phyloP scores from a whole-genome alignment of 768 basidiomycete genomes.

The Mycena leptocephala region DNA sequence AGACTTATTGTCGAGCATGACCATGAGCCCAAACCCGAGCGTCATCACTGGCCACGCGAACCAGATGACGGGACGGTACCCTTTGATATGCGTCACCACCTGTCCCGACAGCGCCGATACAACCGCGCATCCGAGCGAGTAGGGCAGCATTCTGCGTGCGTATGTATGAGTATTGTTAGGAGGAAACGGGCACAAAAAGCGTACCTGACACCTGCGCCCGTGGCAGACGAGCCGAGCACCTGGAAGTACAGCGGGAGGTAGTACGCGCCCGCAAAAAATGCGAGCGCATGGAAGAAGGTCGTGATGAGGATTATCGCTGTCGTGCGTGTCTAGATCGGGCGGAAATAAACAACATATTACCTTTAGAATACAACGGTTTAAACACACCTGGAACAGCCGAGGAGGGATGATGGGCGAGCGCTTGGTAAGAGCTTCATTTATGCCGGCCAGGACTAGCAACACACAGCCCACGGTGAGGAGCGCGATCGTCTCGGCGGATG shows the following conservation, averaged over 20 bases:
- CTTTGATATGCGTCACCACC: slow-evolving; percentile 69
- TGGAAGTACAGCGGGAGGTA: slow-evolving; percentile 89
- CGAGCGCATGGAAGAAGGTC: slow-evolving; percentile 74
- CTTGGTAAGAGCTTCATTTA: slow-evolving; percentile 76
- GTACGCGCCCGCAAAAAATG: slow-evolving; percentile 75
- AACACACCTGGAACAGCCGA: slow-evolving; percentile 76
- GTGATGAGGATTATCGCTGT: slow-evolving; percentile 73
- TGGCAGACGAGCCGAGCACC: slow-evolving; percentile 83
- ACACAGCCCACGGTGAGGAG: slow-evolving; percentile 73
- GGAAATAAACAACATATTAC: neutral
- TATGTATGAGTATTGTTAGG: neutral
- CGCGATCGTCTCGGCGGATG: slow-evolving; percentile 71
- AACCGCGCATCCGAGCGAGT: slow-evolving; percentile 72
- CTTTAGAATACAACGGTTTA: neutral
- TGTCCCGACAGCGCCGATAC: slow-evolving; percentile 73
- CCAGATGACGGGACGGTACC: slow-evolving; percentile 79
- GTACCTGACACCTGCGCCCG: slow-evolving; percentile 77
- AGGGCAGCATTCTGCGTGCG: slow-evolving; percentile 77
- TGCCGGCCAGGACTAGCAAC: slow-evolving; percentile 63
- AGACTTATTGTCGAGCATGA: slow-evolving; percentile 72
- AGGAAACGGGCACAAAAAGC: slow-evolving; percentile 20
- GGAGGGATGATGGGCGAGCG: slow-evolving; percentile 83
- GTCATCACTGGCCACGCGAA: slow-evolving; percentile 68
- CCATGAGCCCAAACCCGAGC: slow-evolving; percentile 84
- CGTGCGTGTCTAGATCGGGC: slow-evolving; percentile 73